phyloP scores from a whole-genome alignment of 2,329 filamentous ascomycete genomes.

The Fusarium sp. region DNA sequence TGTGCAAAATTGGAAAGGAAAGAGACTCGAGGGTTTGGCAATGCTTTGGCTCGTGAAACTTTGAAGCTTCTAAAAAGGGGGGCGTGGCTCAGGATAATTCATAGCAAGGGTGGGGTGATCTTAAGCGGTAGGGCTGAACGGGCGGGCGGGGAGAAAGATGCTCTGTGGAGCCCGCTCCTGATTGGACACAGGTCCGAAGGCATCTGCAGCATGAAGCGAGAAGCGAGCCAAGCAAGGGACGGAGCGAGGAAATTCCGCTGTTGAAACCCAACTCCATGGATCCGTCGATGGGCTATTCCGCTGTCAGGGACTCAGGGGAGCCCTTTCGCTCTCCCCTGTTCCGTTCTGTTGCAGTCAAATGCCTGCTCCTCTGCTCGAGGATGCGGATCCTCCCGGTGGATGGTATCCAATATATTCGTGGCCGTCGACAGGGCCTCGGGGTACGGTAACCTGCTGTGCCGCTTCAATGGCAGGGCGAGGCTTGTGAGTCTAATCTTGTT shows the following conservation, averaged over 20 bases:
- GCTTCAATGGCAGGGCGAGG: conserved; percentile 14
- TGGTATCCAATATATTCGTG: not conserved
- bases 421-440: conserved; percentile 20
- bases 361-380: conserved; percentile 9
- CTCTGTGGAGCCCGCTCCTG: conserved; percentile 8
- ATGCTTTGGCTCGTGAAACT: not conserved
- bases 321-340: too few species aligned
- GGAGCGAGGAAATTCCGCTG: conserved; percentile 7
- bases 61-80: conserved; percentile 19
- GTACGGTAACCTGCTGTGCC: conserved; percentile 40
- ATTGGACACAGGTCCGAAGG: conserved; percentile 23
- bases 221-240: not conserved
- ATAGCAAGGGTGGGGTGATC: conserved; percentile 11
- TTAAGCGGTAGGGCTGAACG: conserved; percentile 42
- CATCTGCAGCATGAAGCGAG: conserved; percentile 14
- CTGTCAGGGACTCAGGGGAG: too few species aligned
- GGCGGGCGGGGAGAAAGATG: conserved; percentile 35
- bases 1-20: too few species aligned
- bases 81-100: conserved; percentile 13
- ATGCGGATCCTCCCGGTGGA: conserved; percentile 28
- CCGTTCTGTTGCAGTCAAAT: conserved; percentile 1
- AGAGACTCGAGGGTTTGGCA: too few species aligned
- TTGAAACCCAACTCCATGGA: conserved; percentile 16
- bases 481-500: conserved; percentile 28
- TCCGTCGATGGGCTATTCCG: conserved; percentile 14